Evolutionary conservation across 441 rosid genomes (phyloP).

Genomic region (Arabidopsis lyrata): DNA sequence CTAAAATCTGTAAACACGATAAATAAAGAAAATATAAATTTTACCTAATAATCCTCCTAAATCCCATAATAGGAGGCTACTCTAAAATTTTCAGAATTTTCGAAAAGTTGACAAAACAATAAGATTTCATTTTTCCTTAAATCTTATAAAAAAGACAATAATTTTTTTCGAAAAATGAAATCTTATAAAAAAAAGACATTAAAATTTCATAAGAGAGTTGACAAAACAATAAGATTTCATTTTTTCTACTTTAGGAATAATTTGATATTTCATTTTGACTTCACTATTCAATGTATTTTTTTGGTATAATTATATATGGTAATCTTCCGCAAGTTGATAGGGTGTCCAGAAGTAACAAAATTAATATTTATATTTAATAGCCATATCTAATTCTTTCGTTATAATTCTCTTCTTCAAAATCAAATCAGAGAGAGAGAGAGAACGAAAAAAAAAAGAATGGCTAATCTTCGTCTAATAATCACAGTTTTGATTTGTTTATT

Average conservation of each 20-base stretch:
- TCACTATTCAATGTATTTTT: neutral
- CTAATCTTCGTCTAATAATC: constrained; percentile 25
- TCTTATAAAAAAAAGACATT: too few species aligned
- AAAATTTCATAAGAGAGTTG: neutral
- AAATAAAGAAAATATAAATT: too few species aligned
- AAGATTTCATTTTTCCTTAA: neutral
- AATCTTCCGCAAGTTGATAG: constrained; percentile 10
- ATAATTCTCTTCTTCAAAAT: constrained; percentile 20
- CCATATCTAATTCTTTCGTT: neutral
- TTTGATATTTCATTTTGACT: neutral
- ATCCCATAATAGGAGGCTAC: too few species aligned
- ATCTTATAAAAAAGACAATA: too few species aligned
- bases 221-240: neutral
- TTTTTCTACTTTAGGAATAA: neutral
- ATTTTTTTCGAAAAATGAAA: too few species aligned
- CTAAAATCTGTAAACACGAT: too few species aligned
- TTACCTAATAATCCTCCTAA: too few species aligned
- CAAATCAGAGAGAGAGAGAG: constrained; percentile 9
- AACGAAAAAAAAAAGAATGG: constrained; percentile 33
- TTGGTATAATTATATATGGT: neutral
- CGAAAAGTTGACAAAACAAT: neutral
- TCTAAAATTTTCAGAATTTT: too few species aligned
- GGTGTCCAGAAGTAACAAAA: neutral
- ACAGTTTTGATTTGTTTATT: constrained; percentile 8
- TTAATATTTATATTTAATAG: neutral